phyloP scores from a whole-genome alignment of 306 rosid species.

The Vicia villosa region DNA sequence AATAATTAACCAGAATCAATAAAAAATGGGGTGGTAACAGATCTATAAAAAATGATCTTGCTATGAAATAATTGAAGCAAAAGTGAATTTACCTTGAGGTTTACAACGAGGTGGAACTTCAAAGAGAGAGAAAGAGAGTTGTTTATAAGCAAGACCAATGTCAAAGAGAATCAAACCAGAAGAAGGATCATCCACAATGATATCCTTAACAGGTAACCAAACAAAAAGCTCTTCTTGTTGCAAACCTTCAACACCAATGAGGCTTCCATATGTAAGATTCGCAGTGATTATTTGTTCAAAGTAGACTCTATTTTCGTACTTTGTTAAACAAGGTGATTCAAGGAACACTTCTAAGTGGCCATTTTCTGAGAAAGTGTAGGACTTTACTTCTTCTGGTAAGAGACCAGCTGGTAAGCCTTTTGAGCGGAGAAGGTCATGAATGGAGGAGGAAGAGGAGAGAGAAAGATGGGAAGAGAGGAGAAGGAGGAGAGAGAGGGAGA shows the following conservation, averaged over 20 bases:
- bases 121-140: slow-evolving; percentile 79
- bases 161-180: slow-evolving; percentile 81
- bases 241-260: slow-evolving; percentile 77
- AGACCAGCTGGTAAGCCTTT: slow-evolving; percentile 86
- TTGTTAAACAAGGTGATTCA: slow-evolving; percentile 77
- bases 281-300: slow-evolving; percentile 73
- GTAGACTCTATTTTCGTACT: slow-evolving; percentile 73
- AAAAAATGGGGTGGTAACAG: slow-evolving; percentile 33
- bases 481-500: slow-evolving; percentile 32
- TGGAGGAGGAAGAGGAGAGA: slow-evolving; percentile 51
- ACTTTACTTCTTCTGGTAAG: slow-evolving; percentile 70
- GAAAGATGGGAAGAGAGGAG: slow-evolving; percentile 20
- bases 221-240: slow-evolving; percentile 85
- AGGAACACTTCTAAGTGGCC: slow-evolving; percentile 76
- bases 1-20: slow-evolving; percentile 22
- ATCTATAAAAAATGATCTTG: slow-evolving; percentile 15
- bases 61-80: background rate
- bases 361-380: slow-evolving; percentile 59
- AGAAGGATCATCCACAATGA: slow-evolving; percentile 73
- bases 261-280: slow-evolving; percentile 82
- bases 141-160: slow-evolving; percentile 86
- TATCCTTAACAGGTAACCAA: slow-evolving; percentile 90
- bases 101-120: slow-evolving; percentile 89
- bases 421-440: slow-evolving; percentile 80
- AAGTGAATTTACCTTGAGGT: slow-evolving; percentile 54